Conservation (phyloP, 176 grass and related monocot species). For the Ananas comosus region DNA sequence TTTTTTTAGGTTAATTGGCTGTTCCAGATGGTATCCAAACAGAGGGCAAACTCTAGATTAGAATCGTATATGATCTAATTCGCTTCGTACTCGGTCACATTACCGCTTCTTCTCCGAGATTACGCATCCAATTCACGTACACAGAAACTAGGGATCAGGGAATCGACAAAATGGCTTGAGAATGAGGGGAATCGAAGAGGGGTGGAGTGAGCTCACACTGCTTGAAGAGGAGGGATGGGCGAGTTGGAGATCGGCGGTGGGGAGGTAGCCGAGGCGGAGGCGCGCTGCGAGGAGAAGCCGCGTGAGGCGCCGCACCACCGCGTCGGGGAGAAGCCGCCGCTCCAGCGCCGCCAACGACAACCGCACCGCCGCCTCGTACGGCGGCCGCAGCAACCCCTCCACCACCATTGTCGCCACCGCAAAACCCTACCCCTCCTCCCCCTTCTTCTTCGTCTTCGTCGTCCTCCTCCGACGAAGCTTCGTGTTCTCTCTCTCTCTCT, state of each 20-base stretch:
- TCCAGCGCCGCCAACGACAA: conserved; percentile 54
- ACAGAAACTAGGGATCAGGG: too few species aligned
- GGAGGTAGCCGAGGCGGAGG: conserved; percentile 65
- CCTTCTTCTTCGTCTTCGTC: not conserved
- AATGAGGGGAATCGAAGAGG: not conserved
- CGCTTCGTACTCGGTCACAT: too few species aligned
- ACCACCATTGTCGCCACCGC: conserved; percentile 8
- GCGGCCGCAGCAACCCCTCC: conserved; percentile 15
- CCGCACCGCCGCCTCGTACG: conserved; percentile 50
- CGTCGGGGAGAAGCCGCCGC: conserved; percentile 79
- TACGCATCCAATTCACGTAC: too few species aligned
- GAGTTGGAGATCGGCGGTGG: conserved; percentile 72
- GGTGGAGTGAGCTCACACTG: conserved; percentile 23
- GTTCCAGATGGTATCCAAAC: too few species aligned
- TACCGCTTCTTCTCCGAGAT: too few species aligned
- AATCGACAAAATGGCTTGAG: not conserved
- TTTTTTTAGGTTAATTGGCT: too few species aligned
- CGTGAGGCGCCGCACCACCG: conserved; percentile 57
- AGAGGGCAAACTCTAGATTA: too few species aligned
- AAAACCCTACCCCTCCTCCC: not conserved
- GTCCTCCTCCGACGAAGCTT: too few species aligned
- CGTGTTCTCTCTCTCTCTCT: too few species aligned
- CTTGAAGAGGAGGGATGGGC: conserved; percentile 48
- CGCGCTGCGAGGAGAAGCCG: conserved; percentile 68
- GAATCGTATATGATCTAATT: too few species aligned